Base-by-base conservation (phyloP, 257 asterid genomes). In the Solanum tarapatanum region DNA sequence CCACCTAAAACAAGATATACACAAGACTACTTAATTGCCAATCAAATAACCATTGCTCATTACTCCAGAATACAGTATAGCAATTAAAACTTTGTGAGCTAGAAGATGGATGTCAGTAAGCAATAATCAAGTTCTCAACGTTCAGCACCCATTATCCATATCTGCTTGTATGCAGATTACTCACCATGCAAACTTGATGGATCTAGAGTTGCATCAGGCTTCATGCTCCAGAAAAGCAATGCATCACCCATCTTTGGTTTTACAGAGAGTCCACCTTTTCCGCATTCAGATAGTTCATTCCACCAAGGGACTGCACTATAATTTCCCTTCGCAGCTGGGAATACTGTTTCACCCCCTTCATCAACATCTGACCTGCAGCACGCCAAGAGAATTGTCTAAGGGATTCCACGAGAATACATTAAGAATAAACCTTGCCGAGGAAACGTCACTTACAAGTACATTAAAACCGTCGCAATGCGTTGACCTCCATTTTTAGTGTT, bases 301-400 rank as follows among this genome's bases (percentile, higher is more conserved):
- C 58, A 97, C 99, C 82, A 73, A 73, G 82, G 82, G 17, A 73
- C 82, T 3, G 97, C 90, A 89, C 95, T 96, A 74, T 87, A 8
- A 89, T 97, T 97, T 87, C 99, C 99, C 91, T 90, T 93, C 68
- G 99, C 99, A 84, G 95, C 94, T 2, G 99, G 99, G 89, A 97
- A 97, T 89, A 97, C 95, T 35, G 99, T 97, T 91, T 97, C 99
- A 87, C 99, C 99, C 28, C 99, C 99, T 92, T 97, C 98, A 91
- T 97, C 99, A 88, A 95, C 98, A 89, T 97, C 99, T 75, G 99
- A 96, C 90, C 99, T 97, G 96, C 51, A 87, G 75, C 12, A 58
- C 35, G 85, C 90, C 82, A 88, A 83, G 84, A 82, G 88, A 58
- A 21, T 70, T 36, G 45, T 88, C 64, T 74, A 43, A 79, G 39